These are phyloP conservation scores for Dendrocalamus sinicus DNA, from an alignment of 176 grass and related monocot genomes.

Conservation along the genomic window DNA sequence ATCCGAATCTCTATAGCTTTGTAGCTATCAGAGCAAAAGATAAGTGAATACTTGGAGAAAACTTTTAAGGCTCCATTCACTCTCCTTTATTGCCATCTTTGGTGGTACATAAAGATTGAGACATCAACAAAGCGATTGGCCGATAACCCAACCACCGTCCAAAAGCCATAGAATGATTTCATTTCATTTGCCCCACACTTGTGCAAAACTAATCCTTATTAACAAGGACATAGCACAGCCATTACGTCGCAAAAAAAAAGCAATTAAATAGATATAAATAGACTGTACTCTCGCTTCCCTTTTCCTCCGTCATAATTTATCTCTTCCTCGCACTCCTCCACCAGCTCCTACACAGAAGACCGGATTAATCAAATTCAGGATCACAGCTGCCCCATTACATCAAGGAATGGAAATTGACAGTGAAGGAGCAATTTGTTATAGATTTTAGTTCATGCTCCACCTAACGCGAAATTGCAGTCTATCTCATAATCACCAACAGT, in stretches of 20 bases:
- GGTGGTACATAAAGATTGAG: no score
- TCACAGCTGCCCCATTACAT: conserved; percentile 40
- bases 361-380: conserved; percentile 26
- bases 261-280: background rate
- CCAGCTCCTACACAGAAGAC: conserved; percentile 43
- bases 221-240: conserved; percentile 25
- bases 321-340: conserved; percentile 37
- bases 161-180: conserved; percentile 25
- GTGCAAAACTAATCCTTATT: conserved; percentile 28
- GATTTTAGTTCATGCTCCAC: conserved; percentile 37
- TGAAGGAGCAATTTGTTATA: conserved; percentile 22
- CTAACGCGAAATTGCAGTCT: conserved; percentile 30
- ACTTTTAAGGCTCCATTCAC: no score
- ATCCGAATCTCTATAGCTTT: no score
- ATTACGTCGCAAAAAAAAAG: background rate
- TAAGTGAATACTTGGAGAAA: no score
- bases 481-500: background rate
- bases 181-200: conserved; percentile 28
- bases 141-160: conserved; percentile 60
- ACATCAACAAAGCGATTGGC: conserved; percentile 30
- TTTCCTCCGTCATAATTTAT: conserved; percentile 32
- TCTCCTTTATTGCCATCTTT: no score
- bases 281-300: conserved; percentile 1
- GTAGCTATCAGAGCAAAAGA: no score
- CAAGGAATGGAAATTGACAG: conserved; percentile 17